Percentiles rank a stretch among this genome's conserved stretches.
phyloP scores from a whole-genome alignment of 345 rosid species.

The Adansonia digitata region DNA sequence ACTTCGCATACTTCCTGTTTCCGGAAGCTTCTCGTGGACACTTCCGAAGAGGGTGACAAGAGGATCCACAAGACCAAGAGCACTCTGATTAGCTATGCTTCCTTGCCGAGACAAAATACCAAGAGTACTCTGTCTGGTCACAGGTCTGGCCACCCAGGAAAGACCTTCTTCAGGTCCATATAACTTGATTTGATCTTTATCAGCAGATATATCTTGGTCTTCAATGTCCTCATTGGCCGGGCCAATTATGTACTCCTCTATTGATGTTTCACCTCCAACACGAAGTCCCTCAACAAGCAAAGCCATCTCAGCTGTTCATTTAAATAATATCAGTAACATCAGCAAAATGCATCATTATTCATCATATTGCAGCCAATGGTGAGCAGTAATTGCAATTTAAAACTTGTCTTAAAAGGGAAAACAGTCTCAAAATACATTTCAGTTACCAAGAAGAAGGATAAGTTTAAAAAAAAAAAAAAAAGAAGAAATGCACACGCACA shows the following conservation, averaged over 20 bases:
- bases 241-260: slow-evolving; percentile 85
- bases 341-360: background rate
- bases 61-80: slow-evolving; percentile 60
- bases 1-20: slow-evolving; percentile 85
- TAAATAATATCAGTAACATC: slow-evolving; percentile 17
- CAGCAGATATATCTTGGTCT: slow-evolving; percentile 57
- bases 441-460: no score
- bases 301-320: slow-evolving; percentile 90
- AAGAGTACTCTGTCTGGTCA: slow-evolving; percentile 58
- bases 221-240: slow-evolving; percentile 47
- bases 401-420: no score
- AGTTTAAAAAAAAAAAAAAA: no score
- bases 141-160: slow-evolving; percentile 83
- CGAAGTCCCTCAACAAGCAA: slow-evolving; percentile 90
- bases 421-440: no score
- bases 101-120: slow-evolving; percentile 65
- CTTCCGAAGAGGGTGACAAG: slow-evolving; percentile 83
- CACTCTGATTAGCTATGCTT: slow-evolving; percentile 51
- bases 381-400: background rate
- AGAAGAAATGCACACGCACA: no score
- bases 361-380: background rate
- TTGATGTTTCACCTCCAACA: slow-evolving; percentile 70
- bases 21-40: slow-evolving; percentile 78
- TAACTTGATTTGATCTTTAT: slow-evolving; percentile 72
- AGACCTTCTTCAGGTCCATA: slow-evolving; percentile 81